These are phyloP conservation scores for Boeremia lycopersici DNA, from an alignment of 2,329 filamentous ascomycete genomes.

Conservation along the genomic window DNA sequence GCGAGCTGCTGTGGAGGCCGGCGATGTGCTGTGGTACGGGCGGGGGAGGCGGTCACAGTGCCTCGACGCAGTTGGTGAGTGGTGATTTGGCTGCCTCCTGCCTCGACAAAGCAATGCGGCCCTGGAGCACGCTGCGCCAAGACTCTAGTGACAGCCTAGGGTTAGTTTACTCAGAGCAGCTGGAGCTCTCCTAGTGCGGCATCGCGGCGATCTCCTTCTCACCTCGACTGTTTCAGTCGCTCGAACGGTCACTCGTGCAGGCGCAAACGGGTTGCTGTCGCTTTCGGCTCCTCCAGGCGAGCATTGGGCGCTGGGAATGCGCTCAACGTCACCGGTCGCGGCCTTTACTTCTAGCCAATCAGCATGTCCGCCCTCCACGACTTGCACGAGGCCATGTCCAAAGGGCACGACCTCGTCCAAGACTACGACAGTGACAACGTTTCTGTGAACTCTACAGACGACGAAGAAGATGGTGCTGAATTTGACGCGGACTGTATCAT, in stretches of 20 bases:
- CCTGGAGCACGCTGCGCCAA: conserved; percentile 14
- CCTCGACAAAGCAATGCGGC: conserved; percentile 30
- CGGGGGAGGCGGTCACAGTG: conserved; percentile 1
- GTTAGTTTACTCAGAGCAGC: conserved; percentile 4
- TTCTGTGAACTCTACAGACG: conserved; percentile 62
- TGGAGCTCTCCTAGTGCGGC: conserved; percentile 11
- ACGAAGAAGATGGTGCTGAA: conserved; percentile 6
- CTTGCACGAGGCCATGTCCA: conserved; percentile 3
- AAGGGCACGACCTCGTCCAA: conserved; percentile 12
- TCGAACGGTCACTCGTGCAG: neutral
- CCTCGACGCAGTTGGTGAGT: conserved; percentile 9
- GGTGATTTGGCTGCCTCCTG: conserved; percentile 34
- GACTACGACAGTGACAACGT: conserved; percentile 55
- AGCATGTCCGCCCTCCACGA: conserved; percentile 1
- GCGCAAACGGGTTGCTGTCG: conserved; percentile 7
- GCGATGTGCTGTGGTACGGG: neutral
- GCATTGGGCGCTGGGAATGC: neutral
- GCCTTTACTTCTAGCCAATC: conserved; percentile 19
- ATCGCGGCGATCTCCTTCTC: conserved; percentile 9
- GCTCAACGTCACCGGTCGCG: neutral
- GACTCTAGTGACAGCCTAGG: neutral
- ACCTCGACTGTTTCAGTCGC: conserved; percentile 11
- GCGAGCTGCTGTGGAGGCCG: neutral
- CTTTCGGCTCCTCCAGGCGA: conserved; percentile 1
- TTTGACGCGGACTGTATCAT: conserved; percentile 34